Evolutionary conservation across 306 rosid species (phyloP).

Genomic region (Comarum palustre): DNA sequence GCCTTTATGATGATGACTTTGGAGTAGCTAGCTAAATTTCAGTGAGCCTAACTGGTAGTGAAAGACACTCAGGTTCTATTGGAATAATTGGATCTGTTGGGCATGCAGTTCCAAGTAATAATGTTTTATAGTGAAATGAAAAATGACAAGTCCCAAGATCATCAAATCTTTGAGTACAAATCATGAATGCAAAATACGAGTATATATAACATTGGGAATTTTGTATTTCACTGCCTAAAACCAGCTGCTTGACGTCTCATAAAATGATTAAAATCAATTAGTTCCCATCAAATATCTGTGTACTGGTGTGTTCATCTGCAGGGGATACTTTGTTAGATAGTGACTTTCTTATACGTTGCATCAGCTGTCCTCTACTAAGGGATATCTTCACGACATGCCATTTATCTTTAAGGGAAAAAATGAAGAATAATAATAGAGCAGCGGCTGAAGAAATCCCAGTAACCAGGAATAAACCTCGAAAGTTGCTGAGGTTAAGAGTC

Average conservation of each 20-base stretch:
- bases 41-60: no score
- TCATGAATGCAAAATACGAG: background rate
- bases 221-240: background rate
- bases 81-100: no score
- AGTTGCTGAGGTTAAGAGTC: background rate
- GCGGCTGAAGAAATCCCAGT: background rate
- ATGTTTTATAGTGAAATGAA: no score
- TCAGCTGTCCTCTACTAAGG: background rate
- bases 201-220: no score
- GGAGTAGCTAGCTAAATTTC: no score
- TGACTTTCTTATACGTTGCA: background rate
- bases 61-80: no score
- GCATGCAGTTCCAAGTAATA: no score
- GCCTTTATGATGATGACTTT: no score
- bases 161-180: background rate
- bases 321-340: background rate
- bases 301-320: background rate
- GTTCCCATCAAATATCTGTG: no score
- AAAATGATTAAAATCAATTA: no score
- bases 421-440: background rate
- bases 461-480: conserved; percentile 16
- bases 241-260: background rate
- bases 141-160: background rate
- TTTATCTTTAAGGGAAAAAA: background rate
- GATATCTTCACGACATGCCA: background rate